Conservation (phyloP, 2,329 filamentous ascomycete species). For the Cryphonectria nitschkei region DNA sequence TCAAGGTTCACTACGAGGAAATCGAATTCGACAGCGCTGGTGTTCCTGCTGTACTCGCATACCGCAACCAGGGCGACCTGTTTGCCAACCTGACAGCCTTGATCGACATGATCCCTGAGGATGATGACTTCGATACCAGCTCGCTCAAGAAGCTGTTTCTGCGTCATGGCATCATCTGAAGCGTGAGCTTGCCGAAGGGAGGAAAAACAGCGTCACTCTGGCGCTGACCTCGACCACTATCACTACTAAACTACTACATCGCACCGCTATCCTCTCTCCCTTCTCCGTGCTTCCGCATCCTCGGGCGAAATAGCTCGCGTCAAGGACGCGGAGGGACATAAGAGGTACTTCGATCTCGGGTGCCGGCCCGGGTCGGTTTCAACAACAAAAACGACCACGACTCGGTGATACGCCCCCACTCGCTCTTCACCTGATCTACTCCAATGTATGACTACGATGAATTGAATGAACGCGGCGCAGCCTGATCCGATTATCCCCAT, state of each 20-base stretch:
- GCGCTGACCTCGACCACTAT: conserved; percentile 9
- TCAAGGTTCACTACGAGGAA: conserved; percentile 88
- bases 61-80: conserved; percentile 83
- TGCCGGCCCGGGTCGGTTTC: background rate
- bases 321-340: background rate
- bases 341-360: background rate
- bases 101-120: conserved; percentile 80
- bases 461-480: background rate
- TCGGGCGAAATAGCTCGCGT: background rate
- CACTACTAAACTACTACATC: background rate
- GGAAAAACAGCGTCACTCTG: conserved; percentile 1
- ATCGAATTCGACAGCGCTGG: conserved; percentile 92
- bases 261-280: background rate
- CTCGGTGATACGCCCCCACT: background rate
- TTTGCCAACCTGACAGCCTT: conserved; percentile 89
- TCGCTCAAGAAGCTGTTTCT: conserved; percentile 57
- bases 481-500: background rate
- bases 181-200: background rate
- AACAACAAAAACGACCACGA: background rate
- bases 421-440: background rate
- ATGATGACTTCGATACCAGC: conserved; percentile 60
- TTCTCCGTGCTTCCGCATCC: background rate
- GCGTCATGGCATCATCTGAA: conserved; percentile 57
- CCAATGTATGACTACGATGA: background rate
- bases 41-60: conserved; percentile 86